Percentiles rank a stretch among this genome's conserved stretches.
phyloP scores from a whole-genome alignment of 2,329 filamentous ascomycete genomes.

The Lecanicillium sp. region DNA sequence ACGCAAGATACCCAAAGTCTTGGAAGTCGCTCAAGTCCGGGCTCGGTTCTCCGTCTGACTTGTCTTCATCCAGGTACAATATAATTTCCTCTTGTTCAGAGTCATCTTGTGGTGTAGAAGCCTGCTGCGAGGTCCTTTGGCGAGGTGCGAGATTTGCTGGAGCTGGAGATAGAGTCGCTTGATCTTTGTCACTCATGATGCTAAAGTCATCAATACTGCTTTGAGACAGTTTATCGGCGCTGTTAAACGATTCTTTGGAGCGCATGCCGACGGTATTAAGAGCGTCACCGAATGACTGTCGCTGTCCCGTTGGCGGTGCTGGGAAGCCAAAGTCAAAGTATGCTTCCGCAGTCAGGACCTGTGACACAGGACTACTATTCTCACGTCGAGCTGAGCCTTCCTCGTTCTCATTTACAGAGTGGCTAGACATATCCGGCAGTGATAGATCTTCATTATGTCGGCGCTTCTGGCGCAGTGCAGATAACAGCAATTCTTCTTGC shows the following conservation, averaged over 20 bases:
- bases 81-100: slow-evolving; percentile 11
- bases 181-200: not conserved
- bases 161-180: not conserved
- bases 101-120: slow-evolving; percentile 13
- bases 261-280: not conserved
- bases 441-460: slow-evolving; percentile 37
- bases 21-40: slow-evolving; percentile 32
- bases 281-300: slow-evolving; percentile 11
- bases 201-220: slow-evolving; percentile 1
- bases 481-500: slow-evolving; percentile 51
- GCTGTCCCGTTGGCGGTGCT: slow-evolving; percentile 21
- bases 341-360: slow-evolving; percentile 21
- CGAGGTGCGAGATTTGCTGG: not conserved
- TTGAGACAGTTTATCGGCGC: slow-evolving; percentile 1
- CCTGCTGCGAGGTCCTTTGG: slow-evolving; percentile 7
- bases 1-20: slow-evolving; percentile 16
- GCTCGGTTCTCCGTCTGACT: slow-evolving; percentile 19
- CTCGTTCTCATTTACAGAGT: not conserved
- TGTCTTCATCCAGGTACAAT: slow-evolving; percentile 20
- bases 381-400: not conserved
- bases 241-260: not conserved
- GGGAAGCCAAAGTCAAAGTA: slow-evolving; percentile 27
- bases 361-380: slow-evolving; percentile 18
- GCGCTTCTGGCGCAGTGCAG: slow-evolving; percentile 49
- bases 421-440: not conserved